Evolutionary conservation across 257 asterid genomes (phyloP).

Genomic region (Leptodermis oblonga): DNA sequence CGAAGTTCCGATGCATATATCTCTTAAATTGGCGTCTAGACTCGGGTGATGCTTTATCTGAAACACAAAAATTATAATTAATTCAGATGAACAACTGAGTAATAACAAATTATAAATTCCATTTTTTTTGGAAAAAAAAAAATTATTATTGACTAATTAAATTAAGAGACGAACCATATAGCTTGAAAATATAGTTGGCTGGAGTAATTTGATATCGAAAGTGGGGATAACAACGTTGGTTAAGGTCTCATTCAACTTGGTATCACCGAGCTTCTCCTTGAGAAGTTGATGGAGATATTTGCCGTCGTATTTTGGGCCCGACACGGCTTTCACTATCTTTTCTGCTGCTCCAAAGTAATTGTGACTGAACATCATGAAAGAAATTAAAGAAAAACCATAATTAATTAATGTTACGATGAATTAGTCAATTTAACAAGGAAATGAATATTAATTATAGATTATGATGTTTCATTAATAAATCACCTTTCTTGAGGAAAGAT

Average conservation of each 20-base stretch:
- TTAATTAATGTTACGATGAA: background rate
- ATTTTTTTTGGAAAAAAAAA: too few species aligned
- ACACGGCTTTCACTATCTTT: constrained; percentile 10
- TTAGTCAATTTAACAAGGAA: background rate
- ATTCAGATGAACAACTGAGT: too few species aligned
- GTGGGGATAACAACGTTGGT: constrained; percentile 53
- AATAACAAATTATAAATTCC: too few species aligned
- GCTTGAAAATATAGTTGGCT: constrained; percentile 33
- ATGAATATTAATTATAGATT: background rate
- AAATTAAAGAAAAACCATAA: background rate
- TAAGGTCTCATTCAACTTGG: constrained; percentile 31
- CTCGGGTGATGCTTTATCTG: constrained; percentile 26
- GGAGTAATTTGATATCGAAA: constrained; percentile 45
- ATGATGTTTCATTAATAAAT: background rate
- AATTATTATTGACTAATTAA: background rate
- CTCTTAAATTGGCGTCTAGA: constrained; percentile 36
- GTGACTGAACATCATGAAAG: background rate
- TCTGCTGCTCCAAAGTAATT: background rate
- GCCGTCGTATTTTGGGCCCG: constrained; percentile 45
- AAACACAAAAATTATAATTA: background rate
- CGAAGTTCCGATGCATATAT: constrained; percentile 53
- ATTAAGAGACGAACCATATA: constrained; percentile 11
- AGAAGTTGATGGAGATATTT: constrained; percentile 35
- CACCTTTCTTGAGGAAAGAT: constrained; percentile 20
- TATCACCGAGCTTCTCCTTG: constrained; percentile 31